phyloP scores from a whole-genome alignment of 2,329 filamentous ascomycete genomes.

The Aspergillus jensenii region DNA sequence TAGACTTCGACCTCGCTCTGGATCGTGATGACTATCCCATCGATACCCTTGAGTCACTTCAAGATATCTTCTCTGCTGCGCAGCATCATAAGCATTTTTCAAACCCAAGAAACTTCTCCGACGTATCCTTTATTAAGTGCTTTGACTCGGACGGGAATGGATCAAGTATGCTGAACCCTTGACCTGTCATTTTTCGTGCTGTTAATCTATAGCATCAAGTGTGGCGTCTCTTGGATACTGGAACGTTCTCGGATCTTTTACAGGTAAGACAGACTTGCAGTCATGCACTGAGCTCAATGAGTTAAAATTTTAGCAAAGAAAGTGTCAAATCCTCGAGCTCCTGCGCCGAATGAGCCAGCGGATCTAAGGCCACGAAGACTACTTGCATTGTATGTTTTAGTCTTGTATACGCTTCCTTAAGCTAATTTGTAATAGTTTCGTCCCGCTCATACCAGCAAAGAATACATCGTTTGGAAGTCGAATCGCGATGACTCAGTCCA shows the following conservation, averaged over 20 bases:
- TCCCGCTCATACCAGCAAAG: slow-evolving; percentile 14
- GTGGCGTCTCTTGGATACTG: neutral
- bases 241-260: neutral
- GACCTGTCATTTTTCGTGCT: neutral
- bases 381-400: slow-evolving; percentile 11
- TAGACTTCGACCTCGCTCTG: slow-evolving; percentile 15
- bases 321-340: neutral
- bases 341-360: neutral
- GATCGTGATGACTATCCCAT: slow-evolving; percentile 12
- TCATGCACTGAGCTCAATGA: neutral
- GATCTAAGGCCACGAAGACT: neutral
- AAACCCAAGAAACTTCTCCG: slow-evolving; percentile 15
- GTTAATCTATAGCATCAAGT: neutral
- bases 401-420: neutral
- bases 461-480: slow-evolving; percentile 14
- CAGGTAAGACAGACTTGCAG: neutral
- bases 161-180: neutral
- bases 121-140: slow-evolving; percentile 11
- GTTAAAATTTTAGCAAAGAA: neutral
- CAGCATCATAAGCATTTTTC: slow-evolving; percentile 14
- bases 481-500: slow-evolving; percentile 9
- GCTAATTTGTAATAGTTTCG: slow-evolving; percentile 9
- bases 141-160: neutral
- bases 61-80: slow-evolving; percentile 19
- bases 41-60: slow-evolving; percentile 14